Conservation (phyloP, 805 yeast genomes). For the Barnettozyma botsteinii region DNA sequence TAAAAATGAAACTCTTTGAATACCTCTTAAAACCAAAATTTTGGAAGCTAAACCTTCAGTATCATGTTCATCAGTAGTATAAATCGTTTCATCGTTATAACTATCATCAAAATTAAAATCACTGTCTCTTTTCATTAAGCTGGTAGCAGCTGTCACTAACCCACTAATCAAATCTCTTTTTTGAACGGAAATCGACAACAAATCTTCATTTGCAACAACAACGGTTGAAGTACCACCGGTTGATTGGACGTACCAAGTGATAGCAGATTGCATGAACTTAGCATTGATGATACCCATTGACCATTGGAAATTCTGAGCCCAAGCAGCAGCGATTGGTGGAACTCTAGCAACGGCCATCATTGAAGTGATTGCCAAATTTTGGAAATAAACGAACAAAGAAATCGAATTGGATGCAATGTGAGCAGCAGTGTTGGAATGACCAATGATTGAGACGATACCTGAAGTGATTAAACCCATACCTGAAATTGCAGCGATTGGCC, state of each 20-base stretch:
- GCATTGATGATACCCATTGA: slow-evolving; percentile 85
- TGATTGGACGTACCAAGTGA: slow-evolving; percentile 79
- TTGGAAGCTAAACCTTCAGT: slow-evolving; percentile 50
- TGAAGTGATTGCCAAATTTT: slow-evolving; percentile 74
- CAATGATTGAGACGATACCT: slow-evolving; percentile 78
- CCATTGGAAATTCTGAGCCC: slow-evolving; percentile 93
- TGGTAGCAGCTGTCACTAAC: slow-evolving; percentile 10
- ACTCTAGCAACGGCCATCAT: slow-evolving; percentile 82
- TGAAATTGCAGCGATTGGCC: slow-evolving; percentile 91
- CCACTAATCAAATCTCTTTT: slow-evolving; percentile 33
- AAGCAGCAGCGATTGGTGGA: slow-evolving; percentile 89
- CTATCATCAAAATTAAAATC: slow-evolving; percentile 40
- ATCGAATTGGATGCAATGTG: slow-evolving; percentile 84
- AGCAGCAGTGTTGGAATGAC: slow-evolving; percentile 84
- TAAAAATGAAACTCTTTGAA: slow-evolving; percentile 82
- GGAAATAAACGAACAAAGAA: slow-evolving; percentile 81
- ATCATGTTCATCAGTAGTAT: slow-evolving; percentile 68
- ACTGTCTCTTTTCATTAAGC: slow-evolving; percentile 31
- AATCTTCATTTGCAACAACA: slow-evolving; percentile 54
- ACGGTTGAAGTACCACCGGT: slow-evolving; percentile 88
- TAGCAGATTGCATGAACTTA: slow-evolving; percentile 75
- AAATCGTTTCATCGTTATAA: slow-evolving; percentile 48
- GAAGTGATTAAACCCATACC: slow-evolving; percentile 82
- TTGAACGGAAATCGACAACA: slow-evolving; percentile 82
- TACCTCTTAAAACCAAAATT: slow-evolving; percentile 81